Evolutionary conservation across 768 basidiomycete genomes (phyloP), one percentile per base, ranked within the genome.

Genomic region (Suillus bovinus): DNA sequence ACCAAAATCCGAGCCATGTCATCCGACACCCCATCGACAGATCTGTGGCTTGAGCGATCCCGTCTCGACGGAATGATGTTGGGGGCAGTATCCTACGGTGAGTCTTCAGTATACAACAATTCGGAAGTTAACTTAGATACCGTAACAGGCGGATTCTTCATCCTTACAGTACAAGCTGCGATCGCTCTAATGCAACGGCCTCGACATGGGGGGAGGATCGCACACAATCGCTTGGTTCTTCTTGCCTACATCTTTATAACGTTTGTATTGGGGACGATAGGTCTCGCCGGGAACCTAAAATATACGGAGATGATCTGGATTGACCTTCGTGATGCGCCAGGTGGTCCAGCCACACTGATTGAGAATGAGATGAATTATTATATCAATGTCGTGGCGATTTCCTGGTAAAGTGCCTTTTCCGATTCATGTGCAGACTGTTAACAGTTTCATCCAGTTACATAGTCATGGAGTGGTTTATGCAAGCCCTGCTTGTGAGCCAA

Each of bases 301-400:
- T 75, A 70, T 58, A 76, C 66, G 34, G 47, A 71, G 65, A 67
- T 73, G 76, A 70, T 74, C 22, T 78, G 64, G 66, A 74, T 75
- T 29, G 73, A 76, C 47, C 22, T 74, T 34, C 74, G 75, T 13
- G 63, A 52, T 31, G 31, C 61, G 22, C 58, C 61, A 17, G 61
- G 61, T 14, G 61, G 61, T 8, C 58, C 62, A 64, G 29, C 42
- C 64, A 63, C 62, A 14, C 68, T 68, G 33, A 50, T 63, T 42
- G 61, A 63, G 9, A 33, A 63, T 4, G 71, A 71, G 49, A 60
- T 69, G 39, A 24, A 65, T 31, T 64, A 64, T 46, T 50, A 52
- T 27, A 42, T 76, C 11, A 72, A 74, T 34, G 33, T 67, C n/a
- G n/a, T 72, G 64, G 65, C 64, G 4, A 44, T 66, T 53, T 52